Conservation (phyloP, 2,329 filamentous ascomycete species). For the Claviceps humidiphila region DNA sequence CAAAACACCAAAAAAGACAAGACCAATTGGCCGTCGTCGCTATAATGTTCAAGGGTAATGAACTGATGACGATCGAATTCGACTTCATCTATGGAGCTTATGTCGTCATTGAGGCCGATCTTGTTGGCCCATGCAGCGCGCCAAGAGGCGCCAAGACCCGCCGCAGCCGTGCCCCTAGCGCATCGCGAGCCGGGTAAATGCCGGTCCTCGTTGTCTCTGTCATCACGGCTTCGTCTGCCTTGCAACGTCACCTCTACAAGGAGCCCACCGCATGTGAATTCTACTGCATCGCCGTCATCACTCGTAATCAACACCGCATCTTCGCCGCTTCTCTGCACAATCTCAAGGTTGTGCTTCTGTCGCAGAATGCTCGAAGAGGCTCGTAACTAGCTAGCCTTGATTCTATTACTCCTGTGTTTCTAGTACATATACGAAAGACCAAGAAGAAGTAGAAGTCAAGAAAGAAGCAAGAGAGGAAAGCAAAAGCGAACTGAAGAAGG, state of each 20-base stretch:
- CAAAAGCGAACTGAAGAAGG: neutral
- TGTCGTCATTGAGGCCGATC: constrained; percentile 9
- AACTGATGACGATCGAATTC: too few relatives aligned
- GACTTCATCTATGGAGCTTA: too few relatives aligned
- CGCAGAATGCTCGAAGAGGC: neutral
- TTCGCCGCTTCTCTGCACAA: neutral
- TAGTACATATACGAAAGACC: too few relatives aligned
- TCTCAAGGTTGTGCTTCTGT: neutral
- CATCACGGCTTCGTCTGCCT: too few relatives aligned
- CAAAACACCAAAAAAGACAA: neutral
- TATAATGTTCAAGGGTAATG: neutral
- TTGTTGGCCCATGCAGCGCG: too few relatives aligned
- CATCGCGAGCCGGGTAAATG: neutral
- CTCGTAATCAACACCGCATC: neutral
- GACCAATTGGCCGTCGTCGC: neutral
- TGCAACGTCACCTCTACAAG: too few relatives aligned
- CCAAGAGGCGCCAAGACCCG: too few relatives aligned
- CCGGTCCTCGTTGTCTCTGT: neutral
- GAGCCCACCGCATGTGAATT: neutral
- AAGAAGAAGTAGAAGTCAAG: too few relatives aligned
- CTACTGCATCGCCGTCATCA: neutral
- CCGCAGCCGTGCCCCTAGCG: neutral
- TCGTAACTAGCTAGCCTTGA: neutral
- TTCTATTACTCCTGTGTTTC: too few relatives aligned
- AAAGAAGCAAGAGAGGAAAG: too few relatives aligned